Evolutionary conservation across 306 rosid genomes (phyloP).

Genomic region (Vicia faba): DNA sequence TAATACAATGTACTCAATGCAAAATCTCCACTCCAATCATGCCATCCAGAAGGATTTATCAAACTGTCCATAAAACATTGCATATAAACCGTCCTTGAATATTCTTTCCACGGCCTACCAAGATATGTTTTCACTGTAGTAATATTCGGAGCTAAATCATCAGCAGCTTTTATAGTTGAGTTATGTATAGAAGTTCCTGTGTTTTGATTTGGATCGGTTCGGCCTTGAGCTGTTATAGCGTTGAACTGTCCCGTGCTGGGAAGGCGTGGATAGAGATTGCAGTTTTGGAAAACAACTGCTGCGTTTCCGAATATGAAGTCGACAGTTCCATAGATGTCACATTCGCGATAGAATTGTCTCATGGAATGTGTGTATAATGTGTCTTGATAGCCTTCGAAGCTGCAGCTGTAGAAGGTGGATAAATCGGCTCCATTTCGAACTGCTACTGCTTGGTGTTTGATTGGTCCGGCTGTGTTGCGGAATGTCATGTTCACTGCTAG

Average conservation of each 20-base stretch:
- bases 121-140: constrained; percentile 52
- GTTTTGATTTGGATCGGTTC: constrained; percentile 76
- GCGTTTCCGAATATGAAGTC: constrained; percentile 86
- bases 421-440: constrained; percentile 69
- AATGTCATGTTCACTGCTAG: constrained; percentile 77
- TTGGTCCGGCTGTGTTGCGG: constrained; percentile 78
- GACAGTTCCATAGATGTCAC: constrained; percentile 79
- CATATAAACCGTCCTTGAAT: constrained; percentile 63
- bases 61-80: constrained; percentile 51
- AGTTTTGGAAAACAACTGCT: constrained; percentile 65
- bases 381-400: constrained; percentile 85
- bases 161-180: constrained; percentile 46
- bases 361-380: constrained; percentile 74
- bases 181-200: constrained; percentile 71
- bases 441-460: constrained; percentile 81
- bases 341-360: constrained; percentile 81
- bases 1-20: constrained; percentile 62
- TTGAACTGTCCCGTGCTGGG: constrained; percentile 64
- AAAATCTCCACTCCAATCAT: constrained; percentile 62
- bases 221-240: constrained; percentile 75
- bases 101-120: constrained; percentile 85
- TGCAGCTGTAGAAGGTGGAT: constrained; percentile 73
- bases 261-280: constrained; percentile 65
- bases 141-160: constrained; percentile 47
- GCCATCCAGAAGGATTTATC: constrained; percentile 65